A percentile compares a stretch with the other conserved stretches of the same genome.
Conservation (phyloP, 1,284 basidiomycete genomes). For the Sanghuangporus baumii region DNA sequence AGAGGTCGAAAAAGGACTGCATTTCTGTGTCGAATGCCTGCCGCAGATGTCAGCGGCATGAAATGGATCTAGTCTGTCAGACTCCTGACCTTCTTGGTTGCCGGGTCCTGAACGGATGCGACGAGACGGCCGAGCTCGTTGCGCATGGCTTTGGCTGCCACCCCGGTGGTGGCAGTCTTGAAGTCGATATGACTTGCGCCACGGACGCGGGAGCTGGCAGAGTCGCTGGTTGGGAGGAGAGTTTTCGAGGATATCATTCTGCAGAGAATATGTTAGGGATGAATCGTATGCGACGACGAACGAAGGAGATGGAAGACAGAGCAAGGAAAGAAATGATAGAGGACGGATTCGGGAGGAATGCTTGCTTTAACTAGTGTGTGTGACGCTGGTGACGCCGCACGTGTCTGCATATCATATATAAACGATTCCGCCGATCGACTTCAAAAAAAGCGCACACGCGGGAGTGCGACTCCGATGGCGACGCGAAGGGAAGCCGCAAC, state of each 20-base stretch:
- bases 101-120: conserved; percentile 70
- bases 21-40: conserved; percentile 97
- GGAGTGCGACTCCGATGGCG: neutral
- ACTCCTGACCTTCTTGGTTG: conserved; percentile 74
- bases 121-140: conserved; percentile 97
- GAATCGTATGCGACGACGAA: neutral
- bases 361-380: conserved; percentile 2
- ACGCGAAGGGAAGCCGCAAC: neutral
- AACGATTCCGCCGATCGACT: neutral
- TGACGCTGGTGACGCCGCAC: neutral
- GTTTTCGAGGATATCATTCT: conserved; percentile 11
- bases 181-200: conserved; percentile 50
- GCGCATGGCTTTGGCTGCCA: conserved; percentile 97
- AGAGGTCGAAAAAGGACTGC: conserved; percentile 98
- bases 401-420: neutral
- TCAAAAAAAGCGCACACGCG: neutral
- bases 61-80: conserved; percentile 15
- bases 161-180: conserved; percentile 97
- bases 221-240: conserved; percentile 12
- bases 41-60: conserved; percentile 6
- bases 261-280: neutral
- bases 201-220: conserved; percentile 16
- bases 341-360: neutral
- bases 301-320: neutral
- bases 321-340: neutral